Evolutionary conservation across 2,329 filamentous ascomycete species (phyloP), one percentile per base, ranked within the genome.

Genomic region (Hymenoscyphus fraxineus): DNA sequence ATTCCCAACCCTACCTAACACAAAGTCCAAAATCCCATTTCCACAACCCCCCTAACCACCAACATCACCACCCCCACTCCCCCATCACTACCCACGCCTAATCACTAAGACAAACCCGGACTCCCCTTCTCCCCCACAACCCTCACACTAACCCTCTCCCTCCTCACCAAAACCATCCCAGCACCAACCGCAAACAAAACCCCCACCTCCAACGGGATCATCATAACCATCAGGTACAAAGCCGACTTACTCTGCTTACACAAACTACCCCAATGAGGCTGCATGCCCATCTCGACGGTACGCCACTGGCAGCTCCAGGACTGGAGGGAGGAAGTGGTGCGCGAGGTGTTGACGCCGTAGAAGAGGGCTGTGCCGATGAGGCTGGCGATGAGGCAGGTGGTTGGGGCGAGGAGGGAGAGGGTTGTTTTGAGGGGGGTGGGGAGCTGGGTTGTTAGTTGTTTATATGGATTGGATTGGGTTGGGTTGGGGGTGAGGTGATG

Each of bases 291-390:
- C 65, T 76, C 74, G n/a, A 87, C 76, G 27, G 77, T 71, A 9
- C 77, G 75, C 85, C 86, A 88, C 67, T 84, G 83, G 74, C 86
- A 88, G 51, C 80, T 83, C 86, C 86, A 88, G 74, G 83, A 86
- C 71, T 87, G 79, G 12, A 88, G 75, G 6, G 83, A 85, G 72
- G 86, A 83, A 65, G 77, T 76, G 9, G 77, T 78, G 15, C 75
- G 76, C 3, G 85, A 87, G 19, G 79, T 74, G 68, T 86, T 83
- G 73, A 84, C 78, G 62, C 78, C 78, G 71, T 86, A 88, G 74
- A 84, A 86, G 74, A 88, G 80, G 60, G 80, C 76, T 71, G 85
- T 82, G 66, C 81, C 80, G 63, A 86, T 77, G 59, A 87, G 73
- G 47, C 82, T 80, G 13, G 78, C 80, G 58, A 77, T 73, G 60